These are phyloP conservation scores for Glaciozyma martinii DNA, from an alignment of 768 basidiomycete species.

Conservation along the genomic window DNA sequence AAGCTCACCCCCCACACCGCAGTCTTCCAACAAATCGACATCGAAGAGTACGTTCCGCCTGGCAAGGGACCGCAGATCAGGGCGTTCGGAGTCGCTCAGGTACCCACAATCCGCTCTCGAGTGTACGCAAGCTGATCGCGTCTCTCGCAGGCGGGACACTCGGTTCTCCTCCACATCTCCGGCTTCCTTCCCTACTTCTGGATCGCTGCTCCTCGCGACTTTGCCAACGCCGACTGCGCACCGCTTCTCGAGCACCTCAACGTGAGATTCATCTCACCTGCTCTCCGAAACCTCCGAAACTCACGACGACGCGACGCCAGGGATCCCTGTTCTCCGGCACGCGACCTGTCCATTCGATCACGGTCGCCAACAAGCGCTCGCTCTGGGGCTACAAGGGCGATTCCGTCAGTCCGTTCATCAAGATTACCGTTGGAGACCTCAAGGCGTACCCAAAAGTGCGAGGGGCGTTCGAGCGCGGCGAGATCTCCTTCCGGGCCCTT, in stretches of 20 bases:
- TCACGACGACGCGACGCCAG: not conserved
- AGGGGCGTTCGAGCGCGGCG: conserved; percentile 81
- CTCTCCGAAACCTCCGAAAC: not conserved
- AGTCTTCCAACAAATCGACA: conserved; percentile 86
- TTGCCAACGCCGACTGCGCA: conserved; percentile 56
- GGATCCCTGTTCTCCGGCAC: conserved; percentile 21
- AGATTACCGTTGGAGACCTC: conserved; percentile 64
- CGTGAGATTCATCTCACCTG: conserved; percentile 44
- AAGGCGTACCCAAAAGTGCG: conserved; percentile 73
- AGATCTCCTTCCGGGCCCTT: conserved; percentile 59
- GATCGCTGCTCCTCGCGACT: conserved; percentile 74
- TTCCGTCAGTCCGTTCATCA: conserved; percentile 68
- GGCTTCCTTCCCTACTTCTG: conserved; percentile 92
- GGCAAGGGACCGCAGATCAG: conserved; percentile 48
- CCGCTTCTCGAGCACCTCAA: conserved; percentile 64
- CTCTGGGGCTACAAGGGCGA: conserved; percentile 88
- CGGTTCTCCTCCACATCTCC: conserved; percentile 71
- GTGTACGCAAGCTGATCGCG: not conserved
- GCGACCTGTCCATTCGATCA: conserved; percentile 25
- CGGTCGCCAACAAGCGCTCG: conserved; percentile 40
- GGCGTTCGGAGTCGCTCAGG: conserved; percentile 88
- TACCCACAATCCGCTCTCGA: conserved; percentile 35
- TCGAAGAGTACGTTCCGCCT: conserved; percentile 59
- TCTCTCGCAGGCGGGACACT: conserved; percentile 62
- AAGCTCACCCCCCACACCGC: not conserved